phyloP scores from a whole-genome alignment of 306 rosid species.

The Sophora flavescens region DNA sequence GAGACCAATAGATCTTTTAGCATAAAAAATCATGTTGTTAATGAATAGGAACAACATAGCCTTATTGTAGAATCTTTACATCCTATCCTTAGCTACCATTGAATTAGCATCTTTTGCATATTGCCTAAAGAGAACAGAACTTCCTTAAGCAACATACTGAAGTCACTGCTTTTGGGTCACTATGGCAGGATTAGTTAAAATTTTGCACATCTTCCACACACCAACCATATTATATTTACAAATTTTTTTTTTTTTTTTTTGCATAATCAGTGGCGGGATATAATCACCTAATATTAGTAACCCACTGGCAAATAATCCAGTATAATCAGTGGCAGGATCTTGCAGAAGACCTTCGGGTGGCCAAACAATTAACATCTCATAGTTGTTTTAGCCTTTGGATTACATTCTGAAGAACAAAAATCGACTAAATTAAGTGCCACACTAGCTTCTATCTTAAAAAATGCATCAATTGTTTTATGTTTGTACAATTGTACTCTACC shows the following conservation, averaged over 20 bases:
- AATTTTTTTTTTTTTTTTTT: no score
- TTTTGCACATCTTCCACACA: background rate
- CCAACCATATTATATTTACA: background rate
- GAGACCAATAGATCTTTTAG: slow-evolving; percentile 13
- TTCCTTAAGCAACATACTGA: background rate
- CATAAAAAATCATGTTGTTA: background rate
- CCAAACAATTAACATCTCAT: no score
- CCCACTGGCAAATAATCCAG: background rate
- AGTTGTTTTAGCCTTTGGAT: no score
- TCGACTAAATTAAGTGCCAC: no score
- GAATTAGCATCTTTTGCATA: slow-evolving; percentile 6
- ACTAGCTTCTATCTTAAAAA: no score
- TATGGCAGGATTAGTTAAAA: background rate
- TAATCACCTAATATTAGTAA: background rate
- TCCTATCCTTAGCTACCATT: background rate
- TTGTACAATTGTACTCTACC: no score
- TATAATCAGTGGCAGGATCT: no score
- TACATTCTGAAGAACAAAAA: no score
- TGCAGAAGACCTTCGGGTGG: no score
- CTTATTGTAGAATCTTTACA: background rate
- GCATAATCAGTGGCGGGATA: no score
- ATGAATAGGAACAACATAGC: background rate
- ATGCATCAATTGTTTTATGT: no score
- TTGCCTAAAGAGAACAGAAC: background rate
- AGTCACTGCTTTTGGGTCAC: background rate